Evolutionary conservation across 1,284 basidiomycete genomes (phyloP).

Genomic region (Tilletia setariae): DNA sequence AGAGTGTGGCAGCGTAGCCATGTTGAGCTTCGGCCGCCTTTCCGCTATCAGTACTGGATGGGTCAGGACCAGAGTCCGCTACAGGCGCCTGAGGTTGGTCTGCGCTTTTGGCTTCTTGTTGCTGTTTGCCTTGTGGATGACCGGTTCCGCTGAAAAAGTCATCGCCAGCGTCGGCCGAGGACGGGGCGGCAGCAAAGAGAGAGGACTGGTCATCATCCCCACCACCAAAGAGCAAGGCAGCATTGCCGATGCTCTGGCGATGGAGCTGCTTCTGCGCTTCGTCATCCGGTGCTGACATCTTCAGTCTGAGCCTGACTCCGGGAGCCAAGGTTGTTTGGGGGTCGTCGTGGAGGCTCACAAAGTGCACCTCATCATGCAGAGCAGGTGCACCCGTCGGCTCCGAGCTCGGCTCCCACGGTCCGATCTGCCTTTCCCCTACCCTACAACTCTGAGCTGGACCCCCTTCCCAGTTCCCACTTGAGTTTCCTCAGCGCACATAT

Average conservation of each 20-base stretch:
- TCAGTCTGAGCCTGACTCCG: background rate
- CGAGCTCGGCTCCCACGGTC: no score
- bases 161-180: background rate
- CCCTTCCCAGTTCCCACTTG: no score
- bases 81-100: background rate
- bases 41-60: background rate
- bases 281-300: constrained; percentile 18
- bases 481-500: no score
- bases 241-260: constrained; percentile 36
- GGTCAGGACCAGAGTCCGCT: constrained; percentile 20
- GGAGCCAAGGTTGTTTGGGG: no score
- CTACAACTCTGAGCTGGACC: no score
- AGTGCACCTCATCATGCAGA: no score
- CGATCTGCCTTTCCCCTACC: no score
- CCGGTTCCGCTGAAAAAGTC: constrained; percentile 24
- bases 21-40: background rate
- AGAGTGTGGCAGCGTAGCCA: constrained; percentile 43
- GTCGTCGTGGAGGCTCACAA: no score
- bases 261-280: constrained; percentile 45
- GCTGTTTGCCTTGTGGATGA: background rate
- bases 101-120: background rate
- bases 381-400: no score
- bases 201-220: constrained; percentile 29
- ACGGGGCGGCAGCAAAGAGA: constrained; percentile 21
- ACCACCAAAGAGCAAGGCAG: constrained; percentile 38